Evolutionary conservation across 2,329 filamentous ascomycete genomes (phyloP), one percentile per base, ranked within the genome.

Genomic region (Paraphaeosphaeria minitans): DNA sequence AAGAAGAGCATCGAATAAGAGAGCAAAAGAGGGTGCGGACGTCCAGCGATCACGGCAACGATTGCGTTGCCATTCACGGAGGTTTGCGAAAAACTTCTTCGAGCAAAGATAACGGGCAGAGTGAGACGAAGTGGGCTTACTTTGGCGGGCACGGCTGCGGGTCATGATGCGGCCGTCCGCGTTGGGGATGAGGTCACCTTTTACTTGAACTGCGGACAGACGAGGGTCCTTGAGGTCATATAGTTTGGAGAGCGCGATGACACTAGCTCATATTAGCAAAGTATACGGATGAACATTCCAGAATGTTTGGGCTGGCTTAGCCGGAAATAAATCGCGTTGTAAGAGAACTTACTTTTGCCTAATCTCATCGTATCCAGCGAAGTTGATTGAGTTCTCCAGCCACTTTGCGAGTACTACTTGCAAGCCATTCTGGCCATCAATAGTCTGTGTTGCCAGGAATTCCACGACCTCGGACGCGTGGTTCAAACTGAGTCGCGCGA

Each of bases 341-440:
- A 27, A 6, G 2, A 10, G 45, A 24, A 45, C 88, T 77, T 81
- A 93, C 91, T 98, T 99, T 77, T 97, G 92, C 67, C 93, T 87
- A 68, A 98, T 98, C 77, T 97, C 94, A 69, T 98, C 93, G 69
- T 97, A 99, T 13, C 95, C 95, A n/a, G 93, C 93, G 78, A 99
- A 99, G 77, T 90, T 96, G 77, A 96, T 86, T 4, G 93, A 97
- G 77, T 98, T 97, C 80, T 98, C 95, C 0, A 99, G 83, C 95
- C 95, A 99, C 79, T 98, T 97, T 78, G 88, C 85, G 65, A 98
- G 81, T 3, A 99, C 95, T 24, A 97, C 88, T 63, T 93, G 87
- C 8, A 99, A 81, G n/a, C 93, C 95, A 70, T 85, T 96, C 72
- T 90, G 84, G 19, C 88, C 89, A 49, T 87, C 86, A 64, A 98